Percentiles rank a stretch among this genome's conserved stretches.
Conservation (phyloP, 2,329 filamentous ascomycete species). For the Aspergillus versicolor region DNA sequence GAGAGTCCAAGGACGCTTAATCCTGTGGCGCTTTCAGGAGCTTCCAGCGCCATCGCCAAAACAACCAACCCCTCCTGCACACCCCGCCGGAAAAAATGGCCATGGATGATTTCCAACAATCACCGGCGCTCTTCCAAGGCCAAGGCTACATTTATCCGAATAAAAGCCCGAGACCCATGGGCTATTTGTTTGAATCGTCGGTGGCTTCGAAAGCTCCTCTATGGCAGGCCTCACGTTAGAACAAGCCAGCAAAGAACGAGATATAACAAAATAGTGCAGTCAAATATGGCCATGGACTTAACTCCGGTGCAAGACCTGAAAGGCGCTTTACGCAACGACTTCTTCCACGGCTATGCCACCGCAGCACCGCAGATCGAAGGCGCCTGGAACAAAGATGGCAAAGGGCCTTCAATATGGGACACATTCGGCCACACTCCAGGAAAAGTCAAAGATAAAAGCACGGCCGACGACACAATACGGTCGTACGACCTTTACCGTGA, state of each 20-base stretch:
- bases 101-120: constrained; percentile 13
- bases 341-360: constrained; percentile 31
- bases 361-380: constrained; percentile 68
- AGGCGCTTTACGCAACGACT: constrained; percentile 25
- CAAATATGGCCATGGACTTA: constrained; percentile 21
- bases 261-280: not conserved
- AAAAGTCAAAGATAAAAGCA: constrained; percentile 73
- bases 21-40: not conserved
- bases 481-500: constrained; percentile 73
- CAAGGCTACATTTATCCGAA: constrained; percentile 11
- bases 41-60: not conserved
- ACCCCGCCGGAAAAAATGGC: constrained; percentile 11
- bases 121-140: not conserved
- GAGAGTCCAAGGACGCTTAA: not conserved
- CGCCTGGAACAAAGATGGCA: constrained; percentile 68
- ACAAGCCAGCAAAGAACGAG: not conserved
- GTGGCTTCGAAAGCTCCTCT: not conserved
- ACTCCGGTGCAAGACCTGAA: constrained; percentile 27
- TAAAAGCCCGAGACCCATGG: constrained; percentile 1
- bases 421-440: constrained; percentile 71
- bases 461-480: constrained; percentile 73
- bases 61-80: not conserved
- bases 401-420: constrained; percentile 79
- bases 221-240: not conserved
- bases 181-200: not conserved